Evolutionary conservation across 2,329 filamentous ascomycete genomes (phyloP).

Genomic region (Amauroascus verrucosus): DNA sequence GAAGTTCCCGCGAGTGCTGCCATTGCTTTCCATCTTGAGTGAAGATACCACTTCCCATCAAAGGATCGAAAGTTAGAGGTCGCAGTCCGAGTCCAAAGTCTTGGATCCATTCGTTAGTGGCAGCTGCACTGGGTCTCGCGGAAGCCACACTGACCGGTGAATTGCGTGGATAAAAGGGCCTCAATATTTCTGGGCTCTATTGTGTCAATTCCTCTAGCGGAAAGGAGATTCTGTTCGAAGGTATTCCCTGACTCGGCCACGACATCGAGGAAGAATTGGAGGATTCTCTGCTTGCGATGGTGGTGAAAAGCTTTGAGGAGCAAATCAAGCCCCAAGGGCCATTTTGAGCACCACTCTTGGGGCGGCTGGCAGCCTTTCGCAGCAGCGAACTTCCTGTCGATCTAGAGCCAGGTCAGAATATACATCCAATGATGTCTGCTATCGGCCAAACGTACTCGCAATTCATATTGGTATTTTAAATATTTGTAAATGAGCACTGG

Average conservation of each 20-base stretch:
- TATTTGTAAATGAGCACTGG: not conserved
- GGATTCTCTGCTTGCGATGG: constrained; percentile 32
- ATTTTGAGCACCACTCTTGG: constrained; percentile 24
- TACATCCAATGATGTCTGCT: too few species aligned
- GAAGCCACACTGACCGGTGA: constrained; percentile 7
- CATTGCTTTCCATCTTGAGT: constrained; percentile 40
- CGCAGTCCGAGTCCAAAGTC: constrained; percentile 38
- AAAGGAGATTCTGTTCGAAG: constrained; percentile 18
- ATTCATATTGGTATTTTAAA: not conserved
- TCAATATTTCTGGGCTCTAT: constrained; percentile 17
- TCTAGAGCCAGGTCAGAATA: constrained; percentile 5
- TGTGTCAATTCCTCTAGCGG: constrained; percentile 14
- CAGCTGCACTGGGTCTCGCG: not conserved
- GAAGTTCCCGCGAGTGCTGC: constrained; percentile 34
- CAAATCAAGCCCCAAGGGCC: constrained; percentile 27
- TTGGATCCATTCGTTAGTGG: constrained; percentile 22
- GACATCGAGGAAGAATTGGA: constrained; percentile 30
- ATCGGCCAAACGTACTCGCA: not conserved
- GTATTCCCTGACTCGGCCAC: constrained; percentile 19
- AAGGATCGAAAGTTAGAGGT: constrained; percentile 14
- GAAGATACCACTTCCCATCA: constrained; percentile 42
- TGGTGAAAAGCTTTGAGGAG: constrained; percentile 29
- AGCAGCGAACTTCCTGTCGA: not conserved
- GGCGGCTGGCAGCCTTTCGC: constrained; percentile 22
- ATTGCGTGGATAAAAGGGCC: constrained; percentile 14